These are phyloP conservation scores for Filosporella fistucella DNA, from an alignment of 495 filamentous ascomycete species.

Conservation along the genomic window DNA sequence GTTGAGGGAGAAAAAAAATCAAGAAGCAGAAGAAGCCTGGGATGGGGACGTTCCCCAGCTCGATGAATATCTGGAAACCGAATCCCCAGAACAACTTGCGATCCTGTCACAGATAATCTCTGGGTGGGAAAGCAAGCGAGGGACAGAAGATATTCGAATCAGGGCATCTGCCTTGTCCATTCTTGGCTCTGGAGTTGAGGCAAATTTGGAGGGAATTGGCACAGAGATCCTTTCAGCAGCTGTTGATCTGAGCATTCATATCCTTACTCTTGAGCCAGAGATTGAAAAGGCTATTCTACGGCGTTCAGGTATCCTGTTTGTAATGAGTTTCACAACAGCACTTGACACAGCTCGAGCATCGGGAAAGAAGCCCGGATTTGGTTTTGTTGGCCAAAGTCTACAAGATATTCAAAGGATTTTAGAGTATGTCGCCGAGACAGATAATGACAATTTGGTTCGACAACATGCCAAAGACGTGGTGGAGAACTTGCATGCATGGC, in stretches of 20 bases:
- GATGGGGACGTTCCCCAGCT: constrained; percentile 43
- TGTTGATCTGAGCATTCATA: constrained; percentile 61
- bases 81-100: constrained; percentile 37
- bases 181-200: constrained; percentile 60
- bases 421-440: constrained; percentile 59
- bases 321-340: constrained; percentile 62
- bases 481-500: constrained; percentile 70
- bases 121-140: constrained; percentile 68
- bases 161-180: constrained; percentile 76
- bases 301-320: constrained; percentile 64
- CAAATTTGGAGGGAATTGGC: constrained; percentile 58
- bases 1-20: constrained; percentile 37
- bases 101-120: constrained; percentile 60
- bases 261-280: constrained; percentile 60
- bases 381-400: constrained; percentile 56
- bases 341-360: constrained; percentile 53
- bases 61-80: constrained; percentile 33
- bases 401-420: constrained; percentile 60
- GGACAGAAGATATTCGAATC: constrained; percentile 71
- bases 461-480: constrained; percentile 66
- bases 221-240: constrained; percentile 47
- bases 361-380: constrained; percentile 51
- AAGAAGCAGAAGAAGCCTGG: constrained; percentile 49
- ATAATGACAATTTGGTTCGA: constrained; percentile 68
- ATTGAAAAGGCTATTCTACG: constrained; percentile 67